Percentiles rank a stretch among this genome's conserved stretches.
Evolutionary conservation across 2,329 filamentous ascomycete species (phyloP).

Genomic region (Fusarium sp.): DNA sequence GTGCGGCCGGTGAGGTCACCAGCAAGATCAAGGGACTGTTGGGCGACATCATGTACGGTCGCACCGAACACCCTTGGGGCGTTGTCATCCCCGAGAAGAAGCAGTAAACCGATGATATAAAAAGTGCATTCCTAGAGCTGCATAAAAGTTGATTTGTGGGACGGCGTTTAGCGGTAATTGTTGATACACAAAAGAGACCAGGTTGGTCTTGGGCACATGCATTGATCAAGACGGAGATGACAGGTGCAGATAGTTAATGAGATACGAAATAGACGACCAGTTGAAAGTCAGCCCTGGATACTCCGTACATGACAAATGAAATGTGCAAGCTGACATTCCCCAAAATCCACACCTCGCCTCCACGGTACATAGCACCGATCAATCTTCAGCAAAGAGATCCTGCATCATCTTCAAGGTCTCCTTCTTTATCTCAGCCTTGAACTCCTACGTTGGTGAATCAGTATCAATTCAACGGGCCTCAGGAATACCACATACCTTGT

Average conservation of each 20-base stretch:
- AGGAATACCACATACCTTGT: conserved; percentile 36
- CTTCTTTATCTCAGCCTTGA: conserved; percentile 38
- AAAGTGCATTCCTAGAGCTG: not conserved
- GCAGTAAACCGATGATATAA: conserved; percentile 45
- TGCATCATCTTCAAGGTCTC: conserved; percentile 46
- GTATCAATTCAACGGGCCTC: accelerated
- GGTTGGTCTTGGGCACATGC: conserved; percentile 11
- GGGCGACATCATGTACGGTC: conserved; percentile 79
- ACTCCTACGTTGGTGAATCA: conserved; percentile 42
- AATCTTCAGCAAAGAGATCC: conserved; percentile 35
- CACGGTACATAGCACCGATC: not conserved
- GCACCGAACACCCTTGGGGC: conserved; percentile 75
- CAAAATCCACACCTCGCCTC: not conserved
- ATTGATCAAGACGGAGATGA: conserved; percentile 9
- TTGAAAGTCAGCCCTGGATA: conserved; percentile 19
- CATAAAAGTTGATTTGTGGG: conserved; percentile 32
- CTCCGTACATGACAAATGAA: not conserved
- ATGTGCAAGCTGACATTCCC: not conserved
- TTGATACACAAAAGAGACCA: conserved; percentile 34
- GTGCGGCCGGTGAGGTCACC: conserved; percentile 65
- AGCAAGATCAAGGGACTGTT: conserved; percentile 73
- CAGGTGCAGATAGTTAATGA: conserved; percentile 34
- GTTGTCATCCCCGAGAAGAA: conserved; percentile 74
- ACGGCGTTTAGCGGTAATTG: conserved; percentile 41
- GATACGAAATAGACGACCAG: conserved; percentile 39